Base-by-base conservation (phyloP, 2,329 filamentous ascomycete species). In the Aspergillus proliferans region DNA sequence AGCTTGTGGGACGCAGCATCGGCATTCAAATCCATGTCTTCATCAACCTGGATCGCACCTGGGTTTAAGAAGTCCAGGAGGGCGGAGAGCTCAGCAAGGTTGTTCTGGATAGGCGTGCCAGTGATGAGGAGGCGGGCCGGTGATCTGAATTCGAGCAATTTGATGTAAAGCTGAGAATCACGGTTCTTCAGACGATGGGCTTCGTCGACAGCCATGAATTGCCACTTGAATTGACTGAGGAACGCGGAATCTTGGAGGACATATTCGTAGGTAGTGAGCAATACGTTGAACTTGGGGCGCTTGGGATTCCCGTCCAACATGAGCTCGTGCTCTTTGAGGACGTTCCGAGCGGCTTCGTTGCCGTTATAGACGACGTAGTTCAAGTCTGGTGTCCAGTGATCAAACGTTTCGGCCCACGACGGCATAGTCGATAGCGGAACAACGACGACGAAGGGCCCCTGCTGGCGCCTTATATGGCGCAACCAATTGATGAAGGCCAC, bases 311-410 rank as follows among this genome's bases (percentile, higher is more conserved):
- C 87, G 64, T 94, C 88, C 5, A 89, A 79, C 49, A 96, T 80
- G 40, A 98, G 77, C 68, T 98, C 93, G 61, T 95, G 85, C 42
- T 97, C 88, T 34, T 86, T 84, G 54, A 98, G 95, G 58, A 90
- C 92, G 56, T 79, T 85, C 41, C 94, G 87, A 28, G 93, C 86
- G 30, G 86, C 81, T 66, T 93, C 87, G 47, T 90, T 92, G 45
- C 94, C 93, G 46, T 92, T 88, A 69, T 98, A 98, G 47, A 96
- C 88, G 50, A 98, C 88, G 68, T 96, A 97, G 69, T 98, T 97
- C 54, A 97, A 72, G 64, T 97, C 92, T 0, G 93, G 93, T 2
- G 93, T 85, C 93, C 93, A 98, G 55, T 87, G 78, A 68, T 96
- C 93, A 70, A 98, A 96, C 0, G 93, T 98, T 63, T 98, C 93